Evolutionary conservation across 2,329 filamentous ascomycete genomes (phyloP).

Genomic region (Neopestalotiopsis rosae): DNA sequence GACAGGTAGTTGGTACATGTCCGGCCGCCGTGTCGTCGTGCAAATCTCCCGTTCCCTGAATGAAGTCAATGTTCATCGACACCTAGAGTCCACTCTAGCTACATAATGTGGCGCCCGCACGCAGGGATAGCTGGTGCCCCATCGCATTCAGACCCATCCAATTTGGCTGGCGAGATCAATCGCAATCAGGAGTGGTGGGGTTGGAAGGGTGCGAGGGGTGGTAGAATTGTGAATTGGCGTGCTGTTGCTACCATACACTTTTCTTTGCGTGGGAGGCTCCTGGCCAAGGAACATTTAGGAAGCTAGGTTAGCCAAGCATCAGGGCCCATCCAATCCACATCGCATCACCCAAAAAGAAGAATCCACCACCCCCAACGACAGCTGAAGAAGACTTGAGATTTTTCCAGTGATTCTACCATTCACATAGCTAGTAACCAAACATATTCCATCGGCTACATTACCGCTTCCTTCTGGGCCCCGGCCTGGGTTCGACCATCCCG

Average conservation of each 20-base stretch:
- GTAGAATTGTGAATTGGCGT: background rate
- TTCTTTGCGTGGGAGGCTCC: background rate
- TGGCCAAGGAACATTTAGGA: background rate
- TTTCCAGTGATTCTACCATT: background rate
- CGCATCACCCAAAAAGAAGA: background rate
- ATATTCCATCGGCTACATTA: conserved; percentile 1
- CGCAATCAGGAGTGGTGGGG: conserved; percentile 17
- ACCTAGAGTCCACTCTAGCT: conserved; percentile 12
- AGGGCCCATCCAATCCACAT: no score
- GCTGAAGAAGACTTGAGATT: conserved; percentile 1
- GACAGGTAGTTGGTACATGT: background rate
- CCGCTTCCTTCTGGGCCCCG: background rate
- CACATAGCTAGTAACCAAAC: background rate
- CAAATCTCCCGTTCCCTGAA: conserved; percentile 18
- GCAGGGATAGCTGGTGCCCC: conserved; percentile 14
- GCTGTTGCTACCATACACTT: background rate
- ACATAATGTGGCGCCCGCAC: conserved; percentile 11
- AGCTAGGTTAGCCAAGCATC: background rate
- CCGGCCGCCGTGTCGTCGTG: background rate
- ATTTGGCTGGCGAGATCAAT: conserved; percentile 17
- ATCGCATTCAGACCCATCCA: conserved; percentile 17
- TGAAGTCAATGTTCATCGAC: conserved; percentile 12
- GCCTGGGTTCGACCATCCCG: background rate
- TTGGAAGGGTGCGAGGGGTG: background rate
- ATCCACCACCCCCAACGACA: background rate